Evolutionary conservation across 2,329 filamentous ascomycete genomes (phyloP).

Genomic region (Cladophialophora bantiana): DNA sequence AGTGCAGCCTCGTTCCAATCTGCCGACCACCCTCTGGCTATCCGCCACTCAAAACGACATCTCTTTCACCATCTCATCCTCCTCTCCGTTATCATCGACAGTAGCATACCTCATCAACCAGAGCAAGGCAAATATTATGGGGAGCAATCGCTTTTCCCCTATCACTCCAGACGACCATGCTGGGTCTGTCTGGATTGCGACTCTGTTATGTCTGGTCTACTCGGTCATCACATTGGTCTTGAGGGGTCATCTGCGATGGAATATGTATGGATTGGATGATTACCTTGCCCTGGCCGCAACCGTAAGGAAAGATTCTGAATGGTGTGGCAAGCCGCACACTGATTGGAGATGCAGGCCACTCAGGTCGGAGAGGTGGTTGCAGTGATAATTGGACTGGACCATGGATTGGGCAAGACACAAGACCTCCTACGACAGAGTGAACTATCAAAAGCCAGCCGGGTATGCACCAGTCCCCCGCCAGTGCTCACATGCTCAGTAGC

Average conservation of each 20-base stretch:
- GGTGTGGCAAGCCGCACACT: background rate
- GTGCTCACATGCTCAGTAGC: background rate
- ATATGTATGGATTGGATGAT: constrained; percentile 36
- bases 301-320: constrained; percentile 16
- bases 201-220: constrained; percentile 36
- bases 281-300: constrained; percentile 31
- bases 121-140: constrained; percentile 18
- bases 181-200: constrained; percentile 37
- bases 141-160: constrained; percentile 31
- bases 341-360: constrained; percentile 29
- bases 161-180: constrained; percentile 37
- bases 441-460: constrained; percentile 27
- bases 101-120: background rate
- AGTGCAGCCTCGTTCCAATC: background rate
- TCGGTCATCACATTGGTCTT: constrained; percentile 32
- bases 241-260: constrained; percentile 33
- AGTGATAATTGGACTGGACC: constrained; percentile 38
- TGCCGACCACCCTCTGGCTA: background rate
- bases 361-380: constrained; percentile 41
- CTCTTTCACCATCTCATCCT: background rate
- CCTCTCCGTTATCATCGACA: background rate
- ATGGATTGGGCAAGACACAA: constrained; percentile 41
- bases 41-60: background rate
- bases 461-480: constrained; percentile 6
- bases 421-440: constrained; percentile 29